Evolutionary conservation across 1,284 basidiomycete species (phyloP).

Genomic region (Tranzscheliella williamsii): DNA sequence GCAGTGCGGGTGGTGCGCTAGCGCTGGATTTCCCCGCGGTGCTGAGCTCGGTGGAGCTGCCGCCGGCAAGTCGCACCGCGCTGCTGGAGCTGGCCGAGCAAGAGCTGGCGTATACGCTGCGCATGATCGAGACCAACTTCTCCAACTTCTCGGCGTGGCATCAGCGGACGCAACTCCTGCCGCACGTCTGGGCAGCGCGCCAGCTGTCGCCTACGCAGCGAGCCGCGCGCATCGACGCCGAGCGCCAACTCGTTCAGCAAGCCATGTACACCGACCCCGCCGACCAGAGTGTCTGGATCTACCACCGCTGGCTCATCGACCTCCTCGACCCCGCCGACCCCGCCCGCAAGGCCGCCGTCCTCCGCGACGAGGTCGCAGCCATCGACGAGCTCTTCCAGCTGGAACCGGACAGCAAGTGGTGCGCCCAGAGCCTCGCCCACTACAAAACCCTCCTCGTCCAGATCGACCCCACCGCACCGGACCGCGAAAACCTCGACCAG

Average conservation of each 20-base stretch:
- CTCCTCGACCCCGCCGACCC: not conserved
- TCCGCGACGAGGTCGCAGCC: slow-evolving; percentile 71
- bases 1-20: not conserved
- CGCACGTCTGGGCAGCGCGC: slow-evolving; percentile 68
- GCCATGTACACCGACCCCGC: slow-evolving; percentile 95
- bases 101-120: slow-evolving; percentile 67
- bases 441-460: slow-evolving; percentile 16
- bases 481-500: not conserved
- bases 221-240: slow-evolving; percentile 64
- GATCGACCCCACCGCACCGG: not conserved
- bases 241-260: slow-evolving; percentile 87
- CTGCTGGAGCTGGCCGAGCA: slow-evolving; percentile 30
- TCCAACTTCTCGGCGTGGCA: slow-evolving; percentile 99
- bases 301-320: slow-evolving; percentile 93
- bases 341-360: not conserved
- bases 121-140: slow-evolving; percentile 91
- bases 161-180: slow-evolving; percentile 82
- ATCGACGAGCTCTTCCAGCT: slow-evolving; percentile 86
- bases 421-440: slow-evolving; percentile 47
- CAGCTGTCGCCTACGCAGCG: slow-evolving; percentile 60
- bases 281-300: slow-evolving; percentile 97
- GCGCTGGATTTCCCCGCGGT: slow-evolving; percentile 5
- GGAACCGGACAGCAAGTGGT: slow-evolving; percentile 89
- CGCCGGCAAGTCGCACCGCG: not conserved
- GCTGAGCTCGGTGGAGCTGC: slow-evolving; percentile 1